These are phyloP conservation scores for Penicillium sp. DNA, from an alignment of 2,329 filamentous ascomycete genomes.

Conservation along the genomic window DNA sequence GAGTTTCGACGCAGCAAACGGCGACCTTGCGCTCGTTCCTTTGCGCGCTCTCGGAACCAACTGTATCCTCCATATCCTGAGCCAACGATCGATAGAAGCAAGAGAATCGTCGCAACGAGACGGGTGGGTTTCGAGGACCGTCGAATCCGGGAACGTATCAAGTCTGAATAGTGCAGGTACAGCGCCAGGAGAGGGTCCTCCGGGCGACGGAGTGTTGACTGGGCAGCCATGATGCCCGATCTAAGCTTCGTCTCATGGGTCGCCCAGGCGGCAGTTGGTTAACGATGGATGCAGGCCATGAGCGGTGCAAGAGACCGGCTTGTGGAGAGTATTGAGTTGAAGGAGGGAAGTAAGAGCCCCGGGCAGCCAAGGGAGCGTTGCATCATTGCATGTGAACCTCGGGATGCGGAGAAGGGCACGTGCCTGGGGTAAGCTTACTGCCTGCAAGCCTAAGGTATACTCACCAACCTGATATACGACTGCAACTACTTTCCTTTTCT, in stretches of 20 bases:
- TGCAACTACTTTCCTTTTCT: not conserved
- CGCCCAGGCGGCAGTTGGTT: slow-evolving; percentile 10
- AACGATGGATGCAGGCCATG: slow-evolving; percentile 10
- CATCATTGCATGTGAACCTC: slow-evolving; percentile 30
- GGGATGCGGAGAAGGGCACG: slow-evolving; percentile 23
- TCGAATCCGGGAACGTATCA: slow-evolving; percentile 51
- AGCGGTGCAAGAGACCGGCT: slow-evolving; percentile 1
- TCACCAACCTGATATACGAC: not conserved
- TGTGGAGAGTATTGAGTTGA: slow-evolving; percentile 1
- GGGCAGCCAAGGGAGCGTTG: slow-evolving; percentile 8
- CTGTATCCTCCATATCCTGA: slow-evolving; percentile 72
- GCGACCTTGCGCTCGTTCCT: slow-evolving; percentile 76
- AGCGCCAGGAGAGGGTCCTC: slow-evolving; percentile 65
- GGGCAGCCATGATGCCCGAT: slow-evolving; percentile 64
- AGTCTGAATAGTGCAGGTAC: slow-evolving; percentile 48
- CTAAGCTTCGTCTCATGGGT: slow-evolving; percentile 5
- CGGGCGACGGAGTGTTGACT: slow-evolving; percentile 71
- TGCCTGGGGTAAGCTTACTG: slow-evolving; percentile 17
- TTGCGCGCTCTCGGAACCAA: slow-evolving; percentile 68
- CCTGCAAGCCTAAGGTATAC: not conserved
- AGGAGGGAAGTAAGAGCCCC: not conserved
- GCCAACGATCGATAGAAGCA: slow-evolving; percentile 73
- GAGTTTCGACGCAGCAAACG: slow-evolving; percentile 86
- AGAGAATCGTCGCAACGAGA: slow-evolving; percentile 68
- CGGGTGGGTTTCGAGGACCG: slow-evolving; percentile 66